Evolutionary conservation across 106 monocot species (phyloP).

Genomic region (Vanilla planifolia): DNA sequence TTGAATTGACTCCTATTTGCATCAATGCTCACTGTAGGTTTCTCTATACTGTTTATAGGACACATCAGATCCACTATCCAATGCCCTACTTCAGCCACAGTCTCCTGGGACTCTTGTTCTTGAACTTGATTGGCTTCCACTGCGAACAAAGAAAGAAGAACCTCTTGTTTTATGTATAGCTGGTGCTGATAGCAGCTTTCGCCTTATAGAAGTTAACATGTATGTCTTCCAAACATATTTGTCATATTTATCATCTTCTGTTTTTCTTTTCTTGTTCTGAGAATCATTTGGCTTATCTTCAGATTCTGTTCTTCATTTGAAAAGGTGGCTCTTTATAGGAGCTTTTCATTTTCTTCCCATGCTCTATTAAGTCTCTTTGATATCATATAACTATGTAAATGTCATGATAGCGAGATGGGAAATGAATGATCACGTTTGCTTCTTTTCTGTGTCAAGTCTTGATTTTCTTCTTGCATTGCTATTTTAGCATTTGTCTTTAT

Average conservation of each 20-base stretch:
- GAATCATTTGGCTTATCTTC: background rate
- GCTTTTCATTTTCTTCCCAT: too few species aligned
- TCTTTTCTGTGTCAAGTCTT: too few species aligned
- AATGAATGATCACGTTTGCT: too few species aligned
- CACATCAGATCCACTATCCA: constrained; percentile 86
- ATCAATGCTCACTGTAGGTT: background rate
- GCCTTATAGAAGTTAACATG: constrained; percentile 93
- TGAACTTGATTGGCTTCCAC: constrained; percentile 98
- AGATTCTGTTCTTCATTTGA: too few species aligned
- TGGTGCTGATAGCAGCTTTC: constrained; percentile 98
- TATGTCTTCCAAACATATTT: constrained; percentile 26
- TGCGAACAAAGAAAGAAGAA: constrained; percentile 65
- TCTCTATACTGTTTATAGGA: constrained; percentile 45
- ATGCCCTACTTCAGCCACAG: constrained; percentile 89
- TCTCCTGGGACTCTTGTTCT: constrained; percentile 94
- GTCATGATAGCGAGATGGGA: too few species aligned
- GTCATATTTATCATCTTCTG: background rate
- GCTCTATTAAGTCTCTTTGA: too few species aligned
- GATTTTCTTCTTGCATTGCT: too few species aligned
- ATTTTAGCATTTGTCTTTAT: too few species aligned
- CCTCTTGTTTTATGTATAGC: constrained; percentile 89
- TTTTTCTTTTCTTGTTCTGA: constrained; percentile 4
- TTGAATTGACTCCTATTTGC: background rate
- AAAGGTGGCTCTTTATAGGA: too few species aligned
- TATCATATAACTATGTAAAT: too few species aligned